These are phyloP conservation scores for Liquidambar formosana DNA, from an alignment of 164 flowering plant genomes.

Conservation along the genomic window DNA sequence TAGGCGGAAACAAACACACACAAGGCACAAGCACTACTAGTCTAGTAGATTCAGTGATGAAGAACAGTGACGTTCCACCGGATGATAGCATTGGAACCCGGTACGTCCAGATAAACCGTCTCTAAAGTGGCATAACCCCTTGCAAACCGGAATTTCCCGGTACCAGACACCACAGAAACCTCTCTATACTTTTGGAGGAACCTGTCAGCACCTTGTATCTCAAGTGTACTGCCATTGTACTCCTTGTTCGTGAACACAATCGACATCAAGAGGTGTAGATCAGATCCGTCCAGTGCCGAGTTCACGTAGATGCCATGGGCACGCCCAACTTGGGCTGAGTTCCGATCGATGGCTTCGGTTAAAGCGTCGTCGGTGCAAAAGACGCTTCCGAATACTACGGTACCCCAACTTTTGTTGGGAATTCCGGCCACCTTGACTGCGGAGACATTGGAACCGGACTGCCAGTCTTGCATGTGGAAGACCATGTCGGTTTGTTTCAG, in stretches of 20 bases:
- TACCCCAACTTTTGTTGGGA: background rate
- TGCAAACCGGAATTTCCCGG: constrained; percentile 20
- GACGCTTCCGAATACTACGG: constrained; percentile 16
- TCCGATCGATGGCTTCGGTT: constrained; percentile 10
- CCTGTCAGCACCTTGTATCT: constrained; percentile 21
- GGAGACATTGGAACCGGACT: constrained; percentile 6
- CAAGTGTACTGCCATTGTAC: constrained; percentile 25
- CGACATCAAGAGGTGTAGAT: constrained; percentile 12
- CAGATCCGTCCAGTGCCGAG: constrained; percentile 19
- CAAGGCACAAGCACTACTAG: too few relatives aligned
- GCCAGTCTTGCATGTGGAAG: constrained; percentile 18
- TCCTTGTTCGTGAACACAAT: constrained; percentile 20
- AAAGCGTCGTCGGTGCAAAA: constrained; percentile 19
- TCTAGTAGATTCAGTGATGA: too few relatives aligned
- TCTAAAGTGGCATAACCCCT: constrained; percentile 13
- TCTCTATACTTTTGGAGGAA: constrained; percentile 10
- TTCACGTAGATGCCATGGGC: constrained; percentile 26
- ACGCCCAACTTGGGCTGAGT: constrained; percentile 19
- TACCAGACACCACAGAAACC: constrained; percentile 25
- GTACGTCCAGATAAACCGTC: background rate
- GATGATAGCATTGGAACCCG: background rate
- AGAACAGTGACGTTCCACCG: background rate
- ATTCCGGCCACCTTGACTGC: constrained; percentile 10
- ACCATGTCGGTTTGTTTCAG: constrained; percentile 16
- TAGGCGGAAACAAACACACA: too few relatives aligned